phyloP scores from a whole-genome alignment of 1,139 yeast genomes.

The Blastobotrys illinoisensis region DNA sequence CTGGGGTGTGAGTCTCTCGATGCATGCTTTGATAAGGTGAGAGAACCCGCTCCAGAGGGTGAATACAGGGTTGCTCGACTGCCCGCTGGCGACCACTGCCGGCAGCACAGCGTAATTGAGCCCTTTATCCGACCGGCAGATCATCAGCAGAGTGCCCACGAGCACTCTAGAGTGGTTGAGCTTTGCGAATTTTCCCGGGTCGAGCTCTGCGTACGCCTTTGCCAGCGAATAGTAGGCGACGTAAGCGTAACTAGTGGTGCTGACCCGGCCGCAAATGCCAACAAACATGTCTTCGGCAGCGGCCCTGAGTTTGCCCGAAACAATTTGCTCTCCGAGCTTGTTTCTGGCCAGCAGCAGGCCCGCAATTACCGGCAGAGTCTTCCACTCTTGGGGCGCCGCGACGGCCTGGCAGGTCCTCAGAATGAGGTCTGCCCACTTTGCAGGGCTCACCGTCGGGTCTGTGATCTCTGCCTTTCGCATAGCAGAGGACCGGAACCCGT shows the following conservation, averaged over 20 bases:
- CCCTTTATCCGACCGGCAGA: constrained; percentile 2
- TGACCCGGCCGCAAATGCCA: constrained; percentile 11
- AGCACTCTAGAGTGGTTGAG: background rate
- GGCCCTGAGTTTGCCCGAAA: constrained; percentile 4
- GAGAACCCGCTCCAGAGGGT: constrained; percentile 21
- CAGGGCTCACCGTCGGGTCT: constrained; percentile 53
- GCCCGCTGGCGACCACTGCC: background rate
- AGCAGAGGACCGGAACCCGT: constrained; percentile 38
- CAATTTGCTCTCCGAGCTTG: constrained; percentile 24
- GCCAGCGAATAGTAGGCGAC: constrained; percentile 9
- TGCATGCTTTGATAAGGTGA: constrained; percentile 14
- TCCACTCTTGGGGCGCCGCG: constrained; percentile 41
- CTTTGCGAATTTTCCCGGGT: constrained; percentile 3
- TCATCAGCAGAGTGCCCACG: constrained; percentile 1
- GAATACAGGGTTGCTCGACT: constrained; percentile 10
- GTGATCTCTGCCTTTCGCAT: constrained; percentile 53
- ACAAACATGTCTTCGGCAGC: constrained; percentile 16
- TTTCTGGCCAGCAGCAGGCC: constrained; percentile 47
- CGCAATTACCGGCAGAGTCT: constrained; percentile 49
- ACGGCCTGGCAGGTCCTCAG: constrained; percentile 34
- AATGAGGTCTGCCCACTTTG: constrained; percentile 46
- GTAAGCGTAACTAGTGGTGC: background rate
- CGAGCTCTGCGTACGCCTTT: constrained; percentile 8
- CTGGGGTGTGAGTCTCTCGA: constrained; percentile 12
- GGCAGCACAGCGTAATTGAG: constrained; percentile 2